These are phyloP conservation scores for Pseudovirgaria hyperparasitica DNA, from an alignment of 2,329 filamentous ascomycete species.

Conservation along the genomic window DNA sequence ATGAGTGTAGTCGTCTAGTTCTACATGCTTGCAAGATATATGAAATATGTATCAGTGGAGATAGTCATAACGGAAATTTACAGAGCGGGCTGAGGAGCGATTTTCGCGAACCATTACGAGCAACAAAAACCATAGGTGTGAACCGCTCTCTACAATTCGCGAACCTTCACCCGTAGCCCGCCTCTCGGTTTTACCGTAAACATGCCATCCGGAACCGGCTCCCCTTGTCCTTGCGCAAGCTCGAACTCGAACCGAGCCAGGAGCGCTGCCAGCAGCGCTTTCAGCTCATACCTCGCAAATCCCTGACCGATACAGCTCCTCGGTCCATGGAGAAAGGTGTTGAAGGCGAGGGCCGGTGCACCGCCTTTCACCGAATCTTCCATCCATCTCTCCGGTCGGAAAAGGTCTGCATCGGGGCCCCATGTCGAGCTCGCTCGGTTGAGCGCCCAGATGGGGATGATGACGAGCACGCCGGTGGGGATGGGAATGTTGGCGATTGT, in stretches of 20 bases:
- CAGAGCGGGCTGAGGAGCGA: too few relatives aligned
- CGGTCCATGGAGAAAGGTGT: conserved; percentile 19
- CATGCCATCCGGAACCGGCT: conserved; percentile 7
- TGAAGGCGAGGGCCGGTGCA: conserved; percentile 11
- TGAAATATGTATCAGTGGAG: too few relatives aligned
- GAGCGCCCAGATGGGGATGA: conserved; percentile 16
- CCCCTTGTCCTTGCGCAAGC: conserved; percentile 1
- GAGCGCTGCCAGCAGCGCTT: conserved; percentile 4
- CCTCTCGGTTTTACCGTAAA: conserved; percentile 7
- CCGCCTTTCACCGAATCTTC: conserved; percentile 16
- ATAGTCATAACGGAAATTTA: too few relatives aligned
- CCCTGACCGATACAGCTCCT: conserved; percentile 6
- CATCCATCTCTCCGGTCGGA: conserved; percentile 24
- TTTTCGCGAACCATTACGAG: too few relatives aligned
- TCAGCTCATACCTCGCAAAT: conserved; percentile 6
- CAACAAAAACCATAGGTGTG: too few relatives aligned
- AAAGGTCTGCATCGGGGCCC: conserved; percentile 18
- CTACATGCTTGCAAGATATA: too few relatives aligned
- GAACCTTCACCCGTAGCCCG: too few relatives aligned
- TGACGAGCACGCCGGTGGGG: conserved; percentile 15
- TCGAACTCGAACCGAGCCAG: conserved; percentile 5
- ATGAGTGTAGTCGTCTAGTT: too few relatives aligned
- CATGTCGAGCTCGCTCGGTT: conserved; percentile 19
- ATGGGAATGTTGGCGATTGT: conserved; percentile 11
- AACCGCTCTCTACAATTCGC: too few relatives aligned